Percentiles rank a stretch among this genome's conserved stretches.
phyloP scores from a whole-genome alignment of 2,329 filamentous ascomycete genomes.

The Pseudocercospora eumusae region DNA sequence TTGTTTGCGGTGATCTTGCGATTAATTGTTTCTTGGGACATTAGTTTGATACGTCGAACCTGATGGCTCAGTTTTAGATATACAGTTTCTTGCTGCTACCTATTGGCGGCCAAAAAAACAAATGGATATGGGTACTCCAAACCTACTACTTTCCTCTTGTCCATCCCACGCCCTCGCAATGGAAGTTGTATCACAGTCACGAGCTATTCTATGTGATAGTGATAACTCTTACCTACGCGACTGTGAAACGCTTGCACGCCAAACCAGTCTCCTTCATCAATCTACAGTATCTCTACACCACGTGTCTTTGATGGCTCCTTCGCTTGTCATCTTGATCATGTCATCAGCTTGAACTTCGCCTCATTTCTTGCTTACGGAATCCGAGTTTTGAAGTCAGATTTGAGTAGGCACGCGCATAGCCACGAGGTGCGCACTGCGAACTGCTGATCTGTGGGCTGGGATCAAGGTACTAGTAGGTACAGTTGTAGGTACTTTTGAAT shows the following conservation, averaged over 20 bases:
- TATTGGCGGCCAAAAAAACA: not conserved
- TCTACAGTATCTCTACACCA: not conserved
- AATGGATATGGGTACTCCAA: conserved; percentile 6
- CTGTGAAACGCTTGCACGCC: not conserved
- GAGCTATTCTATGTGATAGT: conserved; percentile 5
- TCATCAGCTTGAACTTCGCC: no score
- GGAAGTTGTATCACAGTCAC: not conserved
- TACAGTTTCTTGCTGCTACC: not conserved
- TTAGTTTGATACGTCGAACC: not conserved
- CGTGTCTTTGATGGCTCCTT: not conserved
- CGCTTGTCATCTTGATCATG: no score
- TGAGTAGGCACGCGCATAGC: not conserved
- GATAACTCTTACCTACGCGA: not conserved
- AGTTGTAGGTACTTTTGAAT: not conserved
- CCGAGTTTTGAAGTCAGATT: not conserved
- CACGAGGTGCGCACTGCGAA: not conserved
- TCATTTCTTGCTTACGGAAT: not conserved
- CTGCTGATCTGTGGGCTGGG: not conserved
- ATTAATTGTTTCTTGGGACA: not conserved
- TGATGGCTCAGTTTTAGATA: not conserved
- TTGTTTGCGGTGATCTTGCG: not conserved
- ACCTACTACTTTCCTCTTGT: not conserved
- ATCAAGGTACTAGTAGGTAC: not conserved
- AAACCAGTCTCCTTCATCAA: not conserved
- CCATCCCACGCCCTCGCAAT: not conserved